phyloP scores from a whole-genome alignment of 768 basidiomycete genomes.

The Neoboletus brunneissimus region DNA sequence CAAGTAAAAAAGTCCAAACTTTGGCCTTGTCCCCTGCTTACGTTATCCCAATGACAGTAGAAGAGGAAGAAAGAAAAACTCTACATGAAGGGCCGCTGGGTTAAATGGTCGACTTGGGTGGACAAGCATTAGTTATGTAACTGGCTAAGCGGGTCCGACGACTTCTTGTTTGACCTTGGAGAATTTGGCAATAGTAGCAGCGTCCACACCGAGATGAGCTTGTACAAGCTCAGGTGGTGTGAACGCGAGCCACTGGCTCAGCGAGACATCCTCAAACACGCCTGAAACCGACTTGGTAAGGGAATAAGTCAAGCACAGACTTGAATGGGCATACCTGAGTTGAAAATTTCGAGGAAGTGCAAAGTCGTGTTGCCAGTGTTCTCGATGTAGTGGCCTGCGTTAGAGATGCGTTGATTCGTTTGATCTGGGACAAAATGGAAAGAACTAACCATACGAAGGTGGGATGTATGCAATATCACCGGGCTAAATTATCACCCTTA shows the following conservation, averaged over 20 bases:
- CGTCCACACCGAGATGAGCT: slow-evolving; percentile 55
- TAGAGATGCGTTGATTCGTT: neutral
- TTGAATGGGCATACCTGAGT: slow-evolving; percentile 37
- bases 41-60: neutral
- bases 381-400: slow-evolving; percentile 64
- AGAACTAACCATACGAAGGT: slow-evolving; percentile 22
- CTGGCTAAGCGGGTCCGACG: slow-evolving; percentile 33
- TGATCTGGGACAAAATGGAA: neutral
- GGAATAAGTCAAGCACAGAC: too few species aligned
- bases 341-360: slow-evolving; percentile 61
- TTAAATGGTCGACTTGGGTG: neutral
- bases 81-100: slow-evolving; percentile 12
- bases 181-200: slow-evolving; percentile 47
- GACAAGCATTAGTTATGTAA: neutral
- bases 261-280: slow-evolving; percentile 53
- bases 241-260: slow-evolving; percentile 61
- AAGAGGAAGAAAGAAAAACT: neutral
- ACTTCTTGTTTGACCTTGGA: slow-evolving; percentile 51
- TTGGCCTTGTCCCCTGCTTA: neutral
- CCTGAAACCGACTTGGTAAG: slow-evolving; percentile 28
- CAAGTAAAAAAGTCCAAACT: neutral
- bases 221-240: slow-evolving; percentile 58
- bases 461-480: slow-evolving; percentile 30
- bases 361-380: slow-evolving; percentile 61
- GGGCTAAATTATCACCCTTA: slow-evolving; percentile 22